Percentiles rank a stretch among this genome's conserved stretches.
Evolutionary conservation across 805 yeast species (phyloP).

Genomic region (Wickerhamomyces silvicola): DNA sequence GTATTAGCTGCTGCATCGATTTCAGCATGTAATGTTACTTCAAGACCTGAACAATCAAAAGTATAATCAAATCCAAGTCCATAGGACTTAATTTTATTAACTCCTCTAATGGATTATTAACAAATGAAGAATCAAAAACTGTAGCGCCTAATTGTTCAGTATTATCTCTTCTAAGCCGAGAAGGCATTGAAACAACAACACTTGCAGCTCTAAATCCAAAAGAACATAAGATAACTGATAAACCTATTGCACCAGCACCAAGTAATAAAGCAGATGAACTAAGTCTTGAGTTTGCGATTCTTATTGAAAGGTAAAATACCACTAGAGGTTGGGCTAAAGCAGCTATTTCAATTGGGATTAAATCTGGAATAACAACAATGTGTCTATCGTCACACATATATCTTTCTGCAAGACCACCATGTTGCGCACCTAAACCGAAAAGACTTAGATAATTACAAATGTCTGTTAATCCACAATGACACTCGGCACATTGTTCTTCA

Average conservation of each 20-base stretch:
- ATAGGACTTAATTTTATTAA: conserved; percentile 32
- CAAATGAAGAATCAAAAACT: conserved; percentile 41
- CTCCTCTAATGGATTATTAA: conserved; percentile 30
- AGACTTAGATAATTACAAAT: conserved; percentile 43
- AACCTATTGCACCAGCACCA: conserved; percentile 53
- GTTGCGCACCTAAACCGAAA: conserved; percentile 48
- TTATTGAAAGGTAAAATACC: conserved; percentile 56
- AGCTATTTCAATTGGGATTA: conserved; percentile 36
- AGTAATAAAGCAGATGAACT: conserved; percentile 44
- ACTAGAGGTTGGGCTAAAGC: conserved; percentile 54
- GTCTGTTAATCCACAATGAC: conserved; percentile 44
- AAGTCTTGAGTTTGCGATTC: conserved; percentile 29
- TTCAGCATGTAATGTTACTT: conserved; percentile 45
- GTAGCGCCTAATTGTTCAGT: conserved; percentile 42
- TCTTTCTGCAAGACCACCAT: conserved; percentile 51
- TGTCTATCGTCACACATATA: conserved; percentile 36
- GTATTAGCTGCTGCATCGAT: conserved; percentile 42
- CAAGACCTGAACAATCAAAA: conserved; percentile 51
- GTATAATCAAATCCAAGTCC: conserved; percentile 42
- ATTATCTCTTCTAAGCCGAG: conserved; percentile 40
- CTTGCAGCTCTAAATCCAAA: conserved; percentile 36
- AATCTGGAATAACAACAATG: conserved; percentile 35
- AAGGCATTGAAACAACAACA: conserved; percentile 47
- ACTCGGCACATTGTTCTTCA: conserved; percentile 37
- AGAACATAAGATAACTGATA: conserved; percentile 43